These are phyloP conservation scores for Solanum pennellii DNA, from an alignment of 257 asterid species.

Conservation along the genomic window DNA sequence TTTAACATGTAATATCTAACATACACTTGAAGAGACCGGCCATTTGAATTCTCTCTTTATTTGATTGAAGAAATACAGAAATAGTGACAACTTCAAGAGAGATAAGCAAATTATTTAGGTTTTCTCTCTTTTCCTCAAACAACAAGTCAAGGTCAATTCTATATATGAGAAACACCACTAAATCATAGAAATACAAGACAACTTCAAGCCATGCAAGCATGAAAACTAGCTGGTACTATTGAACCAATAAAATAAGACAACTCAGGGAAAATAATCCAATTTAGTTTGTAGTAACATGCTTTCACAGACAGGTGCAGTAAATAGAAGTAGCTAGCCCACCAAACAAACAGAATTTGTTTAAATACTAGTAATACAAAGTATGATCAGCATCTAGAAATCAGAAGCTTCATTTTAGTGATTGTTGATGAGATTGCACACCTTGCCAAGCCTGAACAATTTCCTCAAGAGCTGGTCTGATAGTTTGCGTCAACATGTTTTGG, in stretches of 20 bases:
- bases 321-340: background rate
- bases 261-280: background rate
- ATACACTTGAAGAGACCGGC: background rate
- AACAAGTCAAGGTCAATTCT: background rate
- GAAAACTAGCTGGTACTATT: background rate
- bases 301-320: background rate
- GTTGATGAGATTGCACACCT: slow-evolving; percentile 20
- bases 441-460: slow-evolving; percentile 52
- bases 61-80: too few relatives aligned
- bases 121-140: background rate
- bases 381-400: background rate
- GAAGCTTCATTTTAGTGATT: background rate
- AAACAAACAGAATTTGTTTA: background rate
- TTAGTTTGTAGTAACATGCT: background rate
- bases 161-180: background rate
- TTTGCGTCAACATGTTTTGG: slow-evolving; percentile 28
- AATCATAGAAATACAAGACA: background rate
- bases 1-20: background rate
- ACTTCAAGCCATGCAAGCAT: background rate
- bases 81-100: background rate
- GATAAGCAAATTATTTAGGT: background rate
- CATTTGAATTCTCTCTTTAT: background rate
- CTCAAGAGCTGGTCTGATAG: slow-evolving; percentile 20
- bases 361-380: background rate
- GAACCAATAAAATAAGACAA: background rate